Evolutionary conservation across 768 basidiomycete species (phyloP).

Genomic region (Pleurotus tuoliensis): DNA sequence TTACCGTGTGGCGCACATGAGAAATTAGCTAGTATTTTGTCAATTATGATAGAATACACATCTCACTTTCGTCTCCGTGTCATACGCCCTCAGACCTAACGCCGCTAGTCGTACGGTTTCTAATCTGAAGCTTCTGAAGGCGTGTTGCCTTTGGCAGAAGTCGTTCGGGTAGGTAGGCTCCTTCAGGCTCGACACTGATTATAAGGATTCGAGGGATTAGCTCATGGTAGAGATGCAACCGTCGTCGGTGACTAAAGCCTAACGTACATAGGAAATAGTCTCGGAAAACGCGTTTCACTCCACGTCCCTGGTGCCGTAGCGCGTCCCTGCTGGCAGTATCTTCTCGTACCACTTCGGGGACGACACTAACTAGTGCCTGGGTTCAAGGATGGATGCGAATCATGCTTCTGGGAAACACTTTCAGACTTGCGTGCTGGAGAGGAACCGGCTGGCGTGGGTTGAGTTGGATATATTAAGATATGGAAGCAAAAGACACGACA

Average conservation of each 20-base stretch:
- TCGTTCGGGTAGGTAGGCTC: slow-evolving; percentile 81
- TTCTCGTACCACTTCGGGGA: slow-evolving; percentile 62
- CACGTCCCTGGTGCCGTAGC: slow-evolving; percentile 86
- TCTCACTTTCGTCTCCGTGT: slow-evolving; percentile 45
- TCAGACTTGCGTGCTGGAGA: slow-evolving; percentile 70
- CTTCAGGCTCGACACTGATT: slow-evolving; percentile 91
- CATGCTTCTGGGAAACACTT: slow-evolving; percentile 86
- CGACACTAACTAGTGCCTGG: slow-evolving; percentile 51
- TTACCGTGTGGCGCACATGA: no score
- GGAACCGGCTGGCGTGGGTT: slow-evolving; percentile 64
- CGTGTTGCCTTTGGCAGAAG: slow-evolving; percentile 73
- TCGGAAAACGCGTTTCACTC: slow-evolving; percentile 82
- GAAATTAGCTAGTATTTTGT: no score
- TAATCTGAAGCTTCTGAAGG: slow-evolving; percentile 77
- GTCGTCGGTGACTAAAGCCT: no score
- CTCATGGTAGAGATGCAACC: no score
- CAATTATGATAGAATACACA: neutral
- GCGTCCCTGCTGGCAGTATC: slow-evolving; percentile 93
- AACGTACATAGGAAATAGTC: slow-evolving; percentile 80
- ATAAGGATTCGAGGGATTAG: slow-evolving; percentile 12
- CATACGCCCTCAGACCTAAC: slow-evolving; percentile 50
- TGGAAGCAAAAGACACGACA: slow-evolving; percentile 90
- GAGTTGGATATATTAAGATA: slow-evolving; percentile 54
- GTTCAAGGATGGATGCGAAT: slow-evolving; percentile 59
- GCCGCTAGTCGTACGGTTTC: slow-evolving; percentile 48